Base-by-base conservation (phyloP, 192 early-diverging fungal species). In the Umbelopsis sp. region DNA sequence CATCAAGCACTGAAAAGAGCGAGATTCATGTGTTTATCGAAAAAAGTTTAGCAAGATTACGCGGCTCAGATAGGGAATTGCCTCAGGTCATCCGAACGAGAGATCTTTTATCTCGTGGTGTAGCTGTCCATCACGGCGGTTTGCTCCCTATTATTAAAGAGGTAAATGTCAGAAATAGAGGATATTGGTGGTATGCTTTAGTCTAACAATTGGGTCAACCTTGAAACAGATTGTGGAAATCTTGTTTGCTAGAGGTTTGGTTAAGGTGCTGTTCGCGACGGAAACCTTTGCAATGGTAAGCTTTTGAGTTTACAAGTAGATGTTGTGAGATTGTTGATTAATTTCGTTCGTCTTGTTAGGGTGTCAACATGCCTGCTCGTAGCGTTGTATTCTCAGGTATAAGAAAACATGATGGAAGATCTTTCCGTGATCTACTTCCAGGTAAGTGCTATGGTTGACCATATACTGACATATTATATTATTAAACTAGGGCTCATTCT, bases 131-230 rank as follows among this genome's bases (percentile, higher is more conserved):
- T 85, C 97, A 99, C 76, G 89, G 94, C 68, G 97, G 97, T 45
- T 85, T 97, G 44, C 86, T 99, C 65, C 97, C 97, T 8, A 97
- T 99, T 73, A 87, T 99, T 66, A 99, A 99, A 82, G 97, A 99
- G 82, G 86, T 88, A 71, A 45, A 41, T 54, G 24, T 25, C 3
- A 44, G 20, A 11, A 20, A 47, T 65, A 38, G 20, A 44, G 2
- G 45, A 56, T 32, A 44, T 70, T 68, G 22, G 34, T 44, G 31
- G 16, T 29, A 38, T 69, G 24, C 29, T 29, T 24, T 68, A n/a
- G 17, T 45, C 45, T 68, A n/a, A 51, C 22, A 36, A 41, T 65
- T 47, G n/a, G n/a, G n/a, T n/a, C n/a, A n/a, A n/a, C n/a, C 22
- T 14, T n/a, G 45, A 34, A 68, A 38, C 31, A 89, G 88, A 92